A percentile compares a stretch with the other conserved stretches of the same genome.
These are phyloP conservation scores for peach (Prunus persica) DNA, from an alignment of 306 rosid genomes.

Conservation along the genomic window Prunus_persica_NCBIv2 NC_034013.1:13509001-13509500, in stretches of 20 bases:
- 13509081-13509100: background rate
- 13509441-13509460: background rate
- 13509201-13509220: constrained; percentile 48
- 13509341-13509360: constrained; percentile 48
- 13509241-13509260: constrained; percentile 49
- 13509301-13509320: constrained; percentile 62
- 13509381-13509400: constrained; percentile 5
- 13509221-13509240: constrained; percentile 54
- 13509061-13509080: background rate
- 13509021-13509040: constrained; percentile 7
- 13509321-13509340: constrained; percentile 46
- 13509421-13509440: constrained; percentile 17
- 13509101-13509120: constrained; percentile 6
- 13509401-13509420: constrained; percentile 12
- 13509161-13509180: constrained; percentile 48
- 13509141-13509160: background rate
- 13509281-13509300: constrained; percentile 66
- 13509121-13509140: background rate
- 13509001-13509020: constrained; percentile 3
- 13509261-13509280: constrained; percentile 62
- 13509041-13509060: constrained; percentile 17
- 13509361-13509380: constrained; percentile 1
- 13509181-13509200: constrained; percentile 61
- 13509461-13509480: constrained; percentile 6
- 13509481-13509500: constrained; percentile 7